Base-by-base conservation (phyloP, 2,329 filamentous ascomycete genomes). In the Aschersonia sp. region DNA sequence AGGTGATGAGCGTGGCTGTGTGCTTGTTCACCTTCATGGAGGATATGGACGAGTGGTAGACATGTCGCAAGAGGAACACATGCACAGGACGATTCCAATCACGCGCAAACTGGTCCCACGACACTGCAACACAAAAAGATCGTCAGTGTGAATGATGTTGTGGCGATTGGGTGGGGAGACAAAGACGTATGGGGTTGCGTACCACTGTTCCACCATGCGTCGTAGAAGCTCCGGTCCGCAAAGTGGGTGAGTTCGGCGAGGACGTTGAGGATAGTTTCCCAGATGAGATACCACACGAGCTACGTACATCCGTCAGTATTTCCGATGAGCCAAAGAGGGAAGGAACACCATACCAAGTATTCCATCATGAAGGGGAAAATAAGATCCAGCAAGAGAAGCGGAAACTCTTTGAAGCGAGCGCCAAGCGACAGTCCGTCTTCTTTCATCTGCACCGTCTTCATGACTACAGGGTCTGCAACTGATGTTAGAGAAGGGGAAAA, bases 61-160 rank as follows among this genome's bases (percentile, higher is more conserved):
- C 85, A 57, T 89, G 85, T 11, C 85, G 73, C 2, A 88, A 70
- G 31, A 89, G 67, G 61, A 89, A 89, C 56, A 83, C 80, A 58
- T 88, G 84, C 4, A 89, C 84, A 0, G 85, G 84, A 3, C 66
- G 64, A 59, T 89, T 89, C 85, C 85, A 89, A 59, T 87, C 83
- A 40, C 85, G 72, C 4, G 85, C 84, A 56, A 85, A 90, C 58
- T 87, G 81, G 56, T 88, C 83, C 76, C 81, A 87, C 0, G 75
- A 77, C 4, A 76, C 71, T 70, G 29, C 7, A 10, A 2, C 6
- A 33, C 3, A 22, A 30, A 44, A 40, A 22, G 42, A 37, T 22
- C 22, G 22, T 22, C 22, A 22, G 22, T 22, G 22, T 22, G 22
- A 22, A 22, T 22, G 22, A 22, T 30, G 29, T 42, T 8, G 7